Conservation (phyloP, 345 rosid genomes). For the Hypericum perforatum region DNA sequence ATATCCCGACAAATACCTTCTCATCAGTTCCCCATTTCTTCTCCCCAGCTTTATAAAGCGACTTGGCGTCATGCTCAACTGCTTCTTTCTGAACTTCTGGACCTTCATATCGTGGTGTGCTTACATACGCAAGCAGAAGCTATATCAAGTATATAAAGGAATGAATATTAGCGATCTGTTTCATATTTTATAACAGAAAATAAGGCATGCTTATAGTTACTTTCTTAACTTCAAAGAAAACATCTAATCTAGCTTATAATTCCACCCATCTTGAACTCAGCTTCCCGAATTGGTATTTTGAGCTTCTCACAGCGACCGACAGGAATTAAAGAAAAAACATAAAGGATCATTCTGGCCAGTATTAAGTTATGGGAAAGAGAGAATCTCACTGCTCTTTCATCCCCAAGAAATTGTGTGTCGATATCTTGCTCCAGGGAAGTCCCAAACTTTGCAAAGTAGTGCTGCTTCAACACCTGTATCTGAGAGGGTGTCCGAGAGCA, state of each 20-base stretch:
- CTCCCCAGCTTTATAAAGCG: conserved; percentile 59
- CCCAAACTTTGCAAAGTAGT: conserved; percentile 36
- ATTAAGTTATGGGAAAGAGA: too few relatives aligned
- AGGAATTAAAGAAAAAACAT: too few relatives aligned
- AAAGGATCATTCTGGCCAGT: too few relatives aligned
- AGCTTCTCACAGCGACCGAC: too few relatives aligned
- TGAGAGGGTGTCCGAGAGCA: conserved; percentile 60
- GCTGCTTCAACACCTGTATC: conserved; percentile 50
- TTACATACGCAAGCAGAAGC: conserved; percentile 48
- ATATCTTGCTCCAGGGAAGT: conserved; percentile 42
- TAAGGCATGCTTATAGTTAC: too few relatives aligned
- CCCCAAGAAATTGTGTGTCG: conserved; percentile 30
- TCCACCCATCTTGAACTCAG: too few relatives aligned
- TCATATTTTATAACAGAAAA: too few relatives aligned
- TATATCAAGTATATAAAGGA: conserved; percentile 14
- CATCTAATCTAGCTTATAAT: too few relatives aligned
- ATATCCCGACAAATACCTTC: conserved; percentile 41
- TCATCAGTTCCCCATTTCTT: conserved; percentile 62
- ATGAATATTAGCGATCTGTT: too few relatives aligned
- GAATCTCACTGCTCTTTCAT: conserved; percentile 36
- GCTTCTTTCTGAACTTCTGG: conserved; percentile 32
- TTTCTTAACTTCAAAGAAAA: too few relatives aligned
- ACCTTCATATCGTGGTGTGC: conserved; percentile 43
- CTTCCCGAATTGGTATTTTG: too few relatives aligned
- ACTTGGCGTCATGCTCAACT: conserved; percentile 42